Conservation (phyloP, 768 basidiomycete species). For the Termitomyces sp. region DNA sequence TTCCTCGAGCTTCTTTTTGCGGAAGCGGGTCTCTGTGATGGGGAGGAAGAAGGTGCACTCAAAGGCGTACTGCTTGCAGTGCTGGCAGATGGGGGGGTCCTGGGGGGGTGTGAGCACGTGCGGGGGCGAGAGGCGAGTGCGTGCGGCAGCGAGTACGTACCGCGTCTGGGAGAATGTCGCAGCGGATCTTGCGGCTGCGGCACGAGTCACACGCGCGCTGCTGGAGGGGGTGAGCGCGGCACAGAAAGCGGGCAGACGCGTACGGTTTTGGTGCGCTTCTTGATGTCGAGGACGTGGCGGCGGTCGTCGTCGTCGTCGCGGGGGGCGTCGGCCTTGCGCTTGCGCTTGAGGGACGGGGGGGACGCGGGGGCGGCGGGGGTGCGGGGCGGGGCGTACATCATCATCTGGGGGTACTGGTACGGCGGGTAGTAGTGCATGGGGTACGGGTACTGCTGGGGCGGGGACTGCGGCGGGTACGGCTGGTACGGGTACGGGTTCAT, state of each 20-base stretch:
- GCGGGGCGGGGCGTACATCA: constrained; percentile 56
- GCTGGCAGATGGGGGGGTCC: constrained; percentile 83
- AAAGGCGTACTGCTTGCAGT: constrained; percentile 91
- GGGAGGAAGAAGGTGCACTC: constrained; percentile 98
- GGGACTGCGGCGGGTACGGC: constrained; percentile 25
- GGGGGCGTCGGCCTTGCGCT: constrained; percentile 51
- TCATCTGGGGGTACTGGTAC: constrained; percentile 68
- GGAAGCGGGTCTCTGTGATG: constrained; percentile 98
- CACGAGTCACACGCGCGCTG: constrained; percentile 90
- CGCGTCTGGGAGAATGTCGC: constrained; percentile 79
- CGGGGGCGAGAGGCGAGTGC: neutral
- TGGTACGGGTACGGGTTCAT: constrained; percentile 67
- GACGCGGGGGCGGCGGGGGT: constrained; percentile 31
- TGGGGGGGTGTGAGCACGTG: constrained; percentile 11
- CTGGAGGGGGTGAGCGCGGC: constrained; percentile 20
- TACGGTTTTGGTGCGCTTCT: constrained; percentile 91
- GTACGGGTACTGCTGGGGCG: constrained; percentile 46
- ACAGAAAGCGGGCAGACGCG: neutral
- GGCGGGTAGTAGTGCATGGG: constrained; percentile 52
- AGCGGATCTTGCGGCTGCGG: constrained; percentile 89
- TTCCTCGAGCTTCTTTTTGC: constrained; percentile 88
- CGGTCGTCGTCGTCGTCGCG: constrained; percentile 50
- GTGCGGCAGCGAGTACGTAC: constrained; percentile 19
- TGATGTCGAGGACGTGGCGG: constrained; percentile 46
- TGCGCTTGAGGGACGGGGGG: constrained; percentile 52